Evolutionary conservation across 2,329 filamentous ascomycete genomes (phyloP), one percentile per base, ranked within the genome.

Genomic region (Huntiella omanensis): DNA sequence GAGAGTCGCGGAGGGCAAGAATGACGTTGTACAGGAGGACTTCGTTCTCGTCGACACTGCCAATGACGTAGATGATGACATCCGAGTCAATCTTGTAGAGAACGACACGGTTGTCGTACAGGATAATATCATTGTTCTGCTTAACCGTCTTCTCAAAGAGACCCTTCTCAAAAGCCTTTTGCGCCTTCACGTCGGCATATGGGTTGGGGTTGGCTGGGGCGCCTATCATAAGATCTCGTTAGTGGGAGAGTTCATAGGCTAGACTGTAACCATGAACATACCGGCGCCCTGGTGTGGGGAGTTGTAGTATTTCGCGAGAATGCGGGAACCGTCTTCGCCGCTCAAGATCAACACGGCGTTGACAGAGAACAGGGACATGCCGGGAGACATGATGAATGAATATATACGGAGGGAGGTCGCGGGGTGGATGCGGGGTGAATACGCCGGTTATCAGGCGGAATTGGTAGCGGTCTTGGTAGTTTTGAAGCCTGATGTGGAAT

Each of bases 61-160:
- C 88, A 8, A 98, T 83, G 19, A 96, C 82, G 61, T 96, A 96
- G 59, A 77, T 75, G 81, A 95, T 95, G 48, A 96, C 83, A 62
- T 98, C 91, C 55, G 83, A 86, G 69, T 98, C 91, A 67, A 82
- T 82, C 76, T 98, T 98, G 71, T 95, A 98, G 45, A 96, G 80
- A 47, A 96, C 85, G 51, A 98, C 81, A 57, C 85, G 77, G 66
- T 92, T 92, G 65, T 98, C 91, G 66, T 95, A 96, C 47, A 98
- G 76, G 55, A 98, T 92, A 56, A 98, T 91, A 66, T 96, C 91
- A 55, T 82, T 85, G 11, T 77, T 87, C 66, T 92, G 85, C 70
- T 96, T 98, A 54, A 83, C 80, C 12, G 91, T 96, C 73, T 98
- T 96, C 58, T 94, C 80, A 50, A 95, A 67, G 35, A 98, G 73